Conservation (phyloP, 495 filamentous ascomycete genomes). For the Amorphotheca resinae region DNA sequence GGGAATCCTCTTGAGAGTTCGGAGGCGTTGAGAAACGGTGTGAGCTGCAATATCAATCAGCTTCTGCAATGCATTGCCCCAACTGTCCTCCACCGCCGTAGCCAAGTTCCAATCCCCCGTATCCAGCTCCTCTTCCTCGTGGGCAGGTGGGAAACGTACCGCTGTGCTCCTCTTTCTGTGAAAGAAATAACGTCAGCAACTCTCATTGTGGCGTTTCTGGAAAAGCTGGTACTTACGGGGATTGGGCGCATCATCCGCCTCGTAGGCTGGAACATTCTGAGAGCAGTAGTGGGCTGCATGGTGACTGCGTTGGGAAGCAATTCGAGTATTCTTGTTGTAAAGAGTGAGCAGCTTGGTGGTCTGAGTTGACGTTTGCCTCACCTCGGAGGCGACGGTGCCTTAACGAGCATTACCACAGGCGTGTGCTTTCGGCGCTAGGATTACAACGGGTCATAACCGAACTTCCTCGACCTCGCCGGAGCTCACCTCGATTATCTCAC, state of each 20-base stretch:
- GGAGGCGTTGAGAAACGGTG: constrained; percentile 92
- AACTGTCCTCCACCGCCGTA: background rate
- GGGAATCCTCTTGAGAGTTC: constrained; percentile 74
- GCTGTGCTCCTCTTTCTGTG: constrained; percentile 70
- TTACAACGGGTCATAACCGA: constrained; percentile 12
- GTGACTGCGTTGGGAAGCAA: constrained; percentile 19
- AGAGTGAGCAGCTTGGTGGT: constrained; percentile 1
- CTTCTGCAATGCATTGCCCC: constrained; percentile 1
- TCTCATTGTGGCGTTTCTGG: background rate
- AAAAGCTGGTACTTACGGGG: constrained; percentile 50
- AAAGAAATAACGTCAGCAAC: constrained; percentile 23
- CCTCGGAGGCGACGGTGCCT: too few species aligned
- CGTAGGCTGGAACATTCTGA: constrained; percentile 44
- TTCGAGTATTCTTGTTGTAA: background rate
- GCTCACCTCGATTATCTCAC: constrained; percentile 3
- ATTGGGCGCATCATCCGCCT: constrained; percentile 59
- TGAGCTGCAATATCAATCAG: constrained; percentile 47
- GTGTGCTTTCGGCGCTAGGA: constrained; percentile 9
- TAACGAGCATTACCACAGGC: too few species aligned
- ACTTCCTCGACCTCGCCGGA: constrained; percentile 12
- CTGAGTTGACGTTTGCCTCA: background rate
- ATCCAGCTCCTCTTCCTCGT: background rate
- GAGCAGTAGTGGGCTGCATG: constrained; percentile 56
- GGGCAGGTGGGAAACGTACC: constrained; percentile 43
- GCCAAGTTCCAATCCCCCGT: background rate